Evolutionary conservation across 164 flowering plant species (phyloP).

Genomic region (Kingdonia uniflora): DNA sequence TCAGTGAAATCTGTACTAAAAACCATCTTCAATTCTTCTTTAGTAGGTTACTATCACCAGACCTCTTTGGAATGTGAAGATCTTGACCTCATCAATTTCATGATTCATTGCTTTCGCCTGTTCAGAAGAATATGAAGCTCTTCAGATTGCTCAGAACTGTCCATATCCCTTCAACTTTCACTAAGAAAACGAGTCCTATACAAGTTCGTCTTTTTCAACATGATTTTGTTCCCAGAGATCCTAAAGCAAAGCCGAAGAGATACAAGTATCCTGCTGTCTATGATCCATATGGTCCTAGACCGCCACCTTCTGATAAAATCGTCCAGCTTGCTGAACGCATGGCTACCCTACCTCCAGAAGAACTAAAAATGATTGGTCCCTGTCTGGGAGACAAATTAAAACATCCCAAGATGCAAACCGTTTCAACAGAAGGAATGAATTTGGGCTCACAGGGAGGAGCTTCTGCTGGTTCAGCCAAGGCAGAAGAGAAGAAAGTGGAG

Average conservation of each 20-base stretch:
- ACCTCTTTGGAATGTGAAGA: no score
- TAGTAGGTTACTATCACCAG: no score
- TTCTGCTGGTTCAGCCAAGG: conserved; percentile 29
- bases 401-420: conserved; percentile 57
- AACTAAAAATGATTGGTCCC: conserved; percentile 54
- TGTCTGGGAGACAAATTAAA: conserved; percentile 34
- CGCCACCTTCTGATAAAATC: conserved; percentile 68
- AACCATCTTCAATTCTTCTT: no score
- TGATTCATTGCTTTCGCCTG: no score
- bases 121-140: conserved; percentile 40
- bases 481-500: conserved; percentile 58
- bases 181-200: conserved; percentile 17
- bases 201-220: conserved; percentile 44
- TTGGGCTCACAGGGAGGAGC: conserved; percentile 40
- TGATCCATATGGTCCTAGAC: conserved; percentile 77
- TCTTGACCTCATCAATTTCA: no score
- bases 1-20: no score
- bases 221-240: conserved; percentile 59
- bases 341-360: conserved; percentile 57
- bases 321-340: conserved; percentile 64
- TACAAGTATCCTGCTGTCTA: conserved; percentile 68
- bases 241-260: conserved; percentile 47
- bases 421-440: conserved; percentile 53
- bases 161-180: conserved; percentile 14
- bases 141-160: conserved; percentile 20